phyloP scores from a whole-genome alignment of 2,329 filamentous ascomycete species.

The Colletotrichum gloeosporioides region DNA sequence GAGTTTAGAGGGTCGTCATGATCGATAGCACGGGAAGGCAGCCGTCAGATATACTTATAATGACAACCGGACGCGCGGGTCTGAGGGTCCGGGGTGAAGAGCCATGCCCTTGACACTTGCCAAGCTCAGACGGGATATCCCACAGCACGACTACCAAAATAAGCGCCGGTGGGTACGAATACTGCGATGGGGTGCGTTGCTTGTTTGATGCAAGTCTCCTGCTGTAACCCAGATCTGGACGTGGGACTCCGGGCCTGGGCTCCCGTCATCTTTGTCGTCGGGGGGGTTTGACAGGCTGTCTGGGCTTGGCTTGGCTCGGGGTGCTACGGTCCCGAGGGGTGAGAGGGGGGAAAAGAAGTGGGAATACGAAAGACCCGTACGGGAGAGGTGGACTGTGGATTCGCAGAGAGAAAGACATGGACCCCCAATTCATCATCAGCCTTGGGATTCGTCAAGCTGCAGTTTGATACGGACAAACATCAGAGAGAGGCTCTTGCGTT shows the following conservation, averaged over 20 bases:
- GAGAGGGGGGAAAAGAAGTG: not conserved
- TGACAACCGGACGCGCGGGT: constrained; percentile 5
- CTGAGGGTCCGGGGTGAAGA: not conserved
- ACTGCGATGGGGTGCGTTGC: not conserved
- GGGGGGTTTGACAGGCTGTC: not conserved
- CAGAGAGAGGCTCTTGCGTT: not conserved
- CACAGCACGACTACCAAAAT: constrained; percentile 3
- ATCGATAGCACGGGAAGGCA: not conserved
- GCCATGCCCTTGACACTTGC: constrained; percentile 5
- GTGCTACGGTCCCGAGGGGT: not conserved
- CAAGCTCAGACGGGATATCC: not conserved
- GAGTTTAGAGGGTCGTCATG: not conserved
- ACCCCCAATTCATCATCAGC: not conserved
- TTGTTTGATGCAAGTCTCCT: not conserved
- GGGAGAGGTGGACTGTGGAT: not conserved
- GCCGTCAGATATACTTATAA: constrained; percentile 16
- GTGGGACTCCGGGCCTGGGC: not conserved
- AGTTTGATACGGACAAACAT: not conserved
- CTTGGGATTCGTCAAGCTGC: not conserved
- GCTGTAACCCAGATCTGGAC: not conserved
- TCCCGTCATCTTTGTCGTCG: not conserved
- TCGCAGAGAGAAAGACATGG: not conserved
- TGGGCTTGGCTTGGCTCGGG: not conserved
- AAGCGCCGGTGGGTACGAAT: not conserved
- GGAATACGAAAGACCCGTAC: not conserved